Base-by-base conservation (phyloP, 306 rosid genomes). In the Rubus idaeus region DNA sequence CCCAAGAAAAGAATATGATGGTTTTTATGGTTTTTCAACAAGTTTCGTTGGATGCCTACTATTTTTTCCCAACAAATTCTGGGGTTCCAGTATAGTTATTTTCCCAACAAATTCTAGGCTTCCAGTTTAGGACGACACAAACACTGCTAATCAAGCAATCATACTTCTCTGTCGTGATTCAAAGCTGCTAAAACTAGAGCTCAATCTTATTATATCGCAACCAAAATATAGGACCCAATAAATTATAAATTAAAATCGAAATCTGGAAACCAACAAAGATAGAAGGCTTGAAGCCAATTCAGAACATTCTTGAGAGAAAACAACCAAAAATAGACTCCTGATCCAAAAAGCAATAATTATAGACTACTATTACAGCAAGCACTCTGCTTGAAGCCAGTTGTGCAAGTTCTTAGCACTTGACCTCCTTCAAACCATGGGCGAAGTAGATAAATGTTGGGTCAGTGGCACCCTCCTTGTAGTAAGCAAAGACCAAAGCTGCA, bases 361-460 rank as follows among this genome's bases (percentile, higher is more conserved):
- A 51, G 74, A 66, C 74, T 73, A 79, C 18, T 68, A 78, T 71
- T 73, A 75, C 70, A 68, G 74, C 77, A 79, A 68, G 62, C 72
- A 50, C 35, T 77, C 57, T 75, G 75, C 79, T 80, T 42, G 50
- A 55, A 61, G 67, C 74, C 26, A 71, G 50, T 49, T 10, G 11
- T 5, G 49, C 55, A 57, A 35, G 18, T 39, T 30, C 78, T 79
- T 67, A 95, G 80, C 99, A 95, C 90, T 95, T 95, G 88, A 95
- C 74, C 83, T 95, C 99, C 96, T 87, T 95, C 89, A 92, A 87
- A 8, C 92, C 97, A 45, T 79, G 75, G 11, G 84, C 89, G 63
- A 95, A 73, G 86, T 95, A 92, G 75, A 95, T 68, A 66, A 95
- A 95, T 45, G 97, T 95, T 49, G 99, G 97, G 83, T 95, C 91